Evolutionary conservation across 2,329 filamentous ascomycete genomes (phyloP).

Genomic region (Aspergillus bombycis): DNA sequence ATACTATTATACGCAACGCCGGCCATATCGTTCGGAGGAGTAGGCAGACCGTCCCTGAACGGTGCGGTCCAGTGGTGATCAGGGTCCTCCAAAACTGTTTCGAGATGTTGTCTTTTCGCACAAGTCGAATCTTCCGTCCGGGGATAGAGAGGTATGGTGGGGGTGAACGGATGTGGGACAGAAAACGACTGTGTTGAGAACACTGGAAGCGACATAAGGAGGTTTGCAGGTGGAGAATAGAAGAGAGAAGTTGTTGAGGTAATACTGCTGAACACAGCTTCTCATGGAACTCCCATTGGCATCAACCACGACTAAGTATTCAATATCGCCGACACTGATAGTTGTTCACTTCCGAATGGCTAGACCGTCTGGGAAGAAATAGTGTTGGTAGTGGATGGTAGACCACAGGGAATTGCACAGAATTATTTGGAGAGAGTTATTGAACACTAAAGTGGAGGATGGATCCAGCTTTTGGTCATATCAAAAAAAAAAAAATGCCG

Average conservation of each 20-base stretch:
- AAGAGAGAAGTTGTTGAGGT: constrained; percentile 16
- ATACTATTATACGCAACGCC: constrained; percentile 43
- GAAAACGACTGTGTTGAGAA: constrained; percentile 30
- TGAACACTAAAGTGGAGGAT: background rate
- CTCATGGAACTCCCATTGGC: constrained; percentile 27
- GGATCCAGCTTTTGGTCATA: constrained; percentile 1
- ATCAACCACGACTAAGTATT: background rate
- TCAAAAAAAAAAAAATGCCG: constrained; percentile 1
- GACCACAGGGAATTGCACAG: background rate
- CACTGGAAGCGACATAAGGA: constrained; percentile 38
- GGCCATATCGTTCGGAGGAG: constrained; percentile 47
- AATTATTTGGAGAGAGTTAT: background rate
- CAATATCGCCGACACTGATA: background rate
- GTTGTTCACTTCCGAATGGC: background rate
- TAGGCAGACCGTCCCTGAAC: constrained; percentile 45
- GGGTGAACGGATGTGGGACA: constrained; percentile 31
- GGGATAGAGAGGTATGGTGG: constrained; percentile 27
- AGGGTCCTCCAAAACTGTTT: constrained; percentile 20
- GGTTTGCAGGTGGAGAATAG: constrained; percentile 15
- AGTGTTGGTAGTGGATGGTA: background rate
- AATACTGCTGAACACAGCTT: constrained; percentile 14
- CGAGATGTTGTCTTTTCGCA: constrained; percentile 18
- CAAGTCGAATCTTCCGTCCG: constrained; percentile 20
- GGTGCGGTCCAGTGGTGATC: constrained; percentile 38
- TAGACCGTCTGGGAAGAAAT: background rate